Evolutionary conservation across 2,329 filamentous ascomycete genomes (phyloP).

Genomic region (Trichophyton simii): DNA sequence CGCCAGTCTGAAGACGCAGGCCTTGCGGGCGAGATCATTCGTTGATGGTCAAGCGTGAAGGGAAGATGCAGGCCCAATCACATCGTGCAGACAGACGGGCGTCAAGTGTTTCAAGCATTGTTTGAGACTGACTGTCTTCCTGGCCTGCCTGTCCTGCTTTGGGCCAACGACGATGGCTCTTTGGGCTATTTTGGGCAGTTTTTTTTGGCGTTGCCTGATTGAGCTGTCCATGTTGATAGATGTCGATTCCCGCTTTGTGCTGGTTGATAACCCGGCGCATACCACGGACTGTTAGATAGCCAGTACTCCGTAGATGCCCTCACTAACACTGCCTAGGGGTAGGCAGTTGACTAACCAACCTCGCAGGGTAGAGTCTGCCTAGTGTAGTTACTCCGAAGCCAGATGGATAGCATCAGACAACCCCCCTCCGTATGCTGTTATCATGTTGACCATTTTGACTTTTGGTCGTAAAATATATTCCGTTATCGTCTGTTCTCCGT

Average conservation of each 20-base stretch:
- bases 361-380: neutral
- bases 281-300: no score
- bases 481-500: conserved; percentile 1
- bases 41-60: neutral
- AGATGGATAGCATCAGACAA: no score
- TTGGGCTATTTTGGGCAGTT: neutral
- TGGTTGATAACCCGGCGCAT: no score
- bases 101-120: conserved; percentile 2
- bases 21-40: neutral
- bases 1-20: neutral
- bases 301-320: no score
- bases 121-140: neutral
- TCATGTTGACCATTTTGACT: neutral
- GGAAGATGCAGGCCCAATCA: neutral
- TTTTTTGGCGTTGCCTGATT: no score
- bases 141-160: neutral
- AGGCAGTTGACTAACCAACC: neutral
- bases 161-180: neutral
- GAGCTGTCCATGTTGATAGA: no score
- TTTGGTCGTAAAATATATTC: neutral
- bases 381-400: no score
- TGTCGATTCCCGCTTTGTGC: no score
- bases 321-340: no score
- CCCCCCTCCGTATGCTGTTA: no score
- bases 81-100: neutral